phyloP scores from a whole-genome alignment of 1,284 basidiomycete species.

The Pseudozyma tsukubaensis region DNA sequence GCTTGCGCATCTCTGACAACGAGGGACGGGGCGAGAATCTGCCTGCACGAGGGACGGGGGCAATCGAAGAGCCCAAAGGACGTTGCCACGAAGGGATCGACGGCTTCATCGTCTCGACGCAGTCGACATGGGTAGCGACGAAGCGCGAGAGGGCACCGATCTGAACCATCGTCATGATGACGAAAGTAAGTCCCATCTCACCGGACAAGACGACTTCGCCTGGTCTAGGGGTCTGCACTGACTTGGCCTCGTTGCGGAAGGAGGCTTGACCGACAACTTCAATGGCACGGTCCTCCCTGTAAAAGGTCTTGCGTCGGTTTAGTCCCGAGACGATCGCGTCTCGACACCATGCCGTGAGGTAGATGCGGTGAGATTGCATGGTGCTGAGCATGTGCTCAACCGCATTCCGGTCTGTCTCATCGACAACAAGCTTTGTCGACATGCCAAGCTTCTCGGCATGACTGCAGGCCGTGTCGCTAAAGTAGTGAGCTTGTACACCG shows the following conservation, averaged over 20 bases:
- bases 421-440: conserved; percentile 41
- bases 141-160: conserved; percentile 61
- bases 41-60: conserved; percentile 16
- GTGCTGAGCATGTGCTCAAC: conserved; percentile 44
- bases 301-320: conserved; percentile 35
- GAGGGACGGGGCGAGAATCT: conserved; percentile 43
- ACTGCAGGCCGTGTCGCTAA: conserved; percentile 23
- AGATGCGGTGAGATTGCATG: conserved; percentile 58
- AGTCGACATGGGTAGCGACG: conserved; percentile 53
- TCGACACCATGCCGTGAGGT: conserved; percentile 53
- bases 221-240: conserved; percentile 11
- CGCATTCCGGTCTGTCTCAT: conserved; percentile 40
- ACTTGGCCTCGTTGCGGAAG: conserved; percentile 25
- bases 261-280: conserved; percentile 46
- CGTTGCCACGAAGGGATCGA: conserved; percentile 42
- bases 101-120: conserved; percentile 29
- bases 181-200: conserved; percentile 62
- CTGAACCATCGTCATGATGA: conserved; percentile 61
- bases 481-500: conserved; percentile 31
- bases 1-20: conserved; percentile 53
- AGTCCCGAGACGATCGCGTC: conserved; percentile 53
- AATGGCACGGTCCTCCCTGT: conserved; percentile 56
- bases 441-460: conserved; percentile 43
- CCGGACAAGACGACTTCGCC: conserved; percentile 55
- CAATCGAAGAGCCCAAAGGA: conserved; percentile 32